Evolutionary conservation across 805 yeast species (phyloP), one percentile per base, ranked within the genome.

Genomic region (Candida silvatica): DNA sequence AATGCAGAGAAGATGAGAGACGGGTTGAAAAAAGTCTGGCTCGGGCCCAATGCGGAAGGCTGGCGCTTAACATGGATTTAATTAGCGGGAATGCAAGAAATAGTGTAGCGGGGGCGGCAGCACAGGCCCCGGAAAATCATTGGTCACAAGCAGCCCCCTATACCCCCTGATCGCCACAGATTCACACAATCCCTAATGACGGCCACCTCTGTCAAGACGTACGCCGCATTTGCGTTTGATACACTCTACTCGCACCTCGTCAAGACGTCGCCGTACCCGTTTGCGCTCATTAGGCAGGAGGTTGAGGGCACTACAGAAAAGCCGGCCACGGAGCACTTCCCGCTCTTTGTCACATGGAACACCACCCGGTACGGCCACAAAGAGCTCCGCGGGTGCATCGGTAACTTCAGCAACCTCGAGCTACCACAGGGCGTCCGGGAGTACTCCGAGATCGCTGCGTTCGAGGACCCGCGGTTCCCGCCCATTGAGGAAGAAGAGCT

Each of bases 261-360:
- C 15, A 44, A 51, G 6, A 22, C 32, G 0, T 31, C 35, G 1
- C 36, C 46, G 1, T 38, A 45, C 20, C 37, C 47, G 4, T 34
- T 48, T 11, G 8, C 35, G 3, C 34, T 36, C 17, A 26, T 47
- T 23, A 44, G 36, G 26, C 22, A 27, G 15, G 19, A 36, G 22
- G 25, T 44, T 11, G 49, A 46, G 17, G 32, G 32, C 4, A 29
- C 22, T 3, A 33, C 30, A 19, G 30, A 37, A 4, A 30, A 33
- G 12, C 35, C 31, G 5, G 20, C 29, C 3, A 43, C 30, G 12
- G 56, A 45, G 29, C 48, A 52, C 27, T 59, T 62, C 5, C 92
- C 97, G 0, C 58, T 90, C 19, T 92, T 92, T 59, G 81, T 90
- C 22, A 92, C 97, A 0, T 92, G 96, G 95, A 78, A 76, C 46